Evolutionary conservation across 148 eudicot species (phyloP).

Genomic region (Polygonum aviculare): DNA sequence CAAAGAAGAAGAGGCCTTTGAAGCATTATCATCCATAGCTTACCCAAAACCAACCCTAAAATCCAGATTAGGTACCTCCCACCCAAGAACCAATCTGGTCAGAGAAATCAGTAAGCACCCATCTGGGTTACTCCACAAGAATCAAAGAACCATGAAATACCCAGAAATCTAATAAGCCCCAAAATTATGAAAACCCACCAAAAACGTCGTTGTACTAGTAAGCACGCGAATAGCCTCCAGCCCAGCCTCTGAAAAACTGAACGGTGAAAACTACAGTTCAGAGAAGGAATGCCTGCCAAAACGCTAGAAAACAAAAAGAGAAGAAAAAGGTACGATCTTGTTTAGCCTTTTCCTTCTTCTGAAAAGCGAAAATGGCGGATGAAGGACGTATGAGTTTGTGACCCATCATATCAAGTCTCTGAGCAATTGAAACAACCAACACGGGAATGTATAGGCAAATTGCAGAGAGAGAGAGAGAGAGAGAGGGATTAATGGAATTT

Average conservation of each 20-base stretch:
- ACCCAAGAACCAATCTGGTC: not conserved
- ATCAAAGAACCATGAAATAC: not conserved
- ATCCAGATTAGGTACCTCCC: not conserved
- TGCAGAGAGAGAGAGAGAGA: too few relatives aligned
- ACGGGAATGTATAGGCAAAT: not conserved
- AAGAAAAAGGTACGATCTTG: not conserved
- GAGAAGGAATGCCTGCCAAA: not conserved
- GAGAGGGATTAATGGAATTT: too few relatives aligned
- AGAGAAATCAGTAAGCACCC: not conserved
- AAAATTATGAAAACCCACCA: not conserved
- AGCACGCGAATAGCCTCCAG: slow-evolving; percentile 3
- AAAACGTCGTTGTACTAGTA: not conserved
- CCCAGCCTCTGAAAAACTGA: not conserved
- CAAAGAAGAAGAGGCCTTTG: slow-evolving; percentile 35
- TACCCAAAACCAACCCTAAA: not conserved
- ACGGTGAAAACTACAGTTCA: not conserved
- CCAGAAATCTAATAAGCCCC: not conserved
- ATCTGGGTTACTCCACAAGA: not conserved
- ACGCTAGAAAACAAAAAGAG: slow-evolving; percentile 4
- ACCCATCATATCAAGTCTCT: slow-evolving; percentile 2
- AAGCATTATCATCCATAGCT: slow-evolving; percentile 25
- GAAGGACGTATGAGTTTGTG: not conserved
- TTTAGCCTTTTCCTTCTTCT: not conserved
- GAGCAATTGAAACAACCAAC: not conserved
- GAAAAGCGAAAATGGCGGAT: not conserved